Evolutionary conservation across 2,329 filamentous ascomycete species (phyloP).

Genomic region (Neofusicoccum kwambonambiense): DNA sequence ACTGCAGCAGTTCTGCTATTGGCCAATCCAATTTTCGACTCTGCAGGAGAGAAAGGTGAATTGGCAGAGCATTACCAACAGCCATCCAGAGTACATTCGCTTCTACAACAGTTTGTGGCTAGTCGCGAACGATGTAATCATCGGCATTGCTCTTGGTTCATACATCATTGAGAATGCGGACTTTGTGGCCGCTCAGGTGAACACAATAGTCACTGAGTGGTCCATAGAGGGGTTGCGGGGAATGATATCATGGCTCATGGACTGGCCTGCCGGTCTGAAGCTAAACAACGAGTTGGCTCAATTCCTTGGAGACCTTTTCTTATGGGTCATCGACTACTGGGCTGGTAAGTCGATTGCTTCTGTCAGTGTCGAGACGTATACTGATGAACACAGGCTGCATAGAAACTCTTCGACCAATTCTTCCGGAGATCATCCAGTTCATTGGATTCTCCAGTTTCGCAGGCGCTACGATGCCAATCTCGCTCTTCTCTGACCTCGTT

Average conservation of each 20-base stretch:
- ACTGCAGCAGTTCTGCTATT: slow-evolving; percentile 97
- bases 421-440: slow-evolving; percentile 87
- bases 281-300: slow-evolving; percentile 88
- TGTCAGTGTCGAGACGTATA: slow-evolving; percentile 19
- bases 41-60: slow-evolving; percentile 84
- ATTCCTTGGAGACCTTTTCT: slow-evolving; percentile 92
- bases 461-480: slow-evolving; percentile 94
- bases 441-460: slow-evolving; percentile 94
- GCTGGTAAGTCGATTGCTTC: slow-evolving; percentile 59
- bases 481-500: slow-evolving; percentile 89
- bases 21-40: slow-evolving; percentile 94
- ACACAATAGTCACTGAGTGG: slow-evolving; percentile 72
- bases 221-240: slow-evolving; percentile 83
- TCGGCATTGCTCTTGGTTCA: slow-evolving; percentile 91
- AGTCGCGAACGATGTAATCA: slow-evolving; percentile 97
- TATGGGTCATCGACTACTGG: slow-evolving; percentile 99
- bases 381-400: slow-evolving; percentile 62
- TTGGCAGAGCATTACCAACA: slow-evolving; percentile 94
- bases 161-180: slow-evolving; percentile 95
- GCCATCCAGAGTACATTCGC: slow-evolving; percentile 94
- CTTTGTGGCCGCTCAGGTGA: slow-evolving; percentile 79
- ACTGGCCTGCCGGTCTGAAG: slow-evolving; percentile 91
- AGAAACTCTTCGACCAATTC: slow-evolving; percentile 69
- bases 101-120: slow-evolving; percentile 99
- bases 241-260: slow-evolving; percentile 94